phyloP scores from a whole-genome alignment of 177 flowering plant species.

The Vitis hybrid region DNA sequence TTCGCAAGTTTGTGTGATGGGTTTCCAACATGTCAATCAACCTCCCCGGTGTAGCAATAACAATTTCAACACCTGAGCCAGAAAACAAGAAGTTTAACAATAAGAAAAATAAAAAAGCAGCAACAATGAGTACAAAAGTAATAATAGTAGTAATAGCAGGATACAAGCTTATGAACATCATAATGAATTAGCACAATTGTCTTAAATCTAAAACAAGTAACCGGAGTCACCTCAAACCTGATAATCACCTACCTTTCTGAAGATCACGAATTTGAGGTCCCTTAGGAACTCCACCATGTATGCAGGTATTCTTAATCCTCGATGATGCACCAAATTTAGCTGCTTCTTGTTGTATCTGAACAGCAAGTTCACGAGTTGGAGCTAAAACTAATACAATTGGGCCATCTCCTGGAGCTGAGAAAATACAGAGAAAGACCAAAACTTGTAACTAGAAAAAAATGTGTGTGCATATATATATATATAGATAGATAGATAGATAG shows the following conservation, averaged over 20 bases:
- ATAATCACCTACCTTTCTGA: slow-evolving; percentile 75
- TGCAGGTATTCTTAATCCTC: slow-evolving; percentile 88
- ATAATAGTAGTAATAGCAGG: too few relatives aligned
- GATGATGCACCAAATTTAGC: slow-evolving; percentile 98
- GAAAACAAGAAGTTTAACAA: neutral
- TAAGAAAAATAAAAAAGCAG: neutral
- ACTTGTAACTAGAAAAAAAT: neutral
- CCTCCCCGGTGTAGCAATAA: slow-evolving; percentile 98
- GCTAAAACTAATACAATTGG: slow-evolving; percentile 98
- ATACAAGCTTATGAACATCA: neutral
- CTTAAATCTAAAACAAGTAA: neutral
- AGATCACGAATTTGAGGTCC: slow-evolving; percentile 99
- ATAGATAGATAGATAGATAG: neutral
- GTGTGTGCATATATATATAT: too few relatives aligned
- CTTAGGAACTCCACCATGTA: slow-evolving; percentile 99
- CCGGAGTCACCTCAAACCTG: slow-evolving; percentile 33
- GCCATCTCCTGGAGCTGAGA: slow-evolving; percentile 95
- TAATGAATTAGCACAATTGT: slow-evolving; percentile 1
- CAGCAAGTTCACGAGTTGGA: slow-evolving; percentile 99
- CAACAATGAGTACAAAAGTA: neutral
- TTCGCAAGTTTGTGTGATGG: slow-evolving; percentile 87
- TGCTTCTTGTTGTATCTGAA: slow-evolving; percentile 98
- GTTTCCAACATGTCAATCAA: slow-evolving; percentile 98
- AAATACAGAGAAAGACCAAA: slow-evolving; percentile 16
- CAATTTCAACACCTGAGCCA: slow-evolving; percentile 89